Base-by-base conservation (phyloP, 2,329 filamentous ascomycete genomes). In the Ophioceras dolichostomum region DNA sequence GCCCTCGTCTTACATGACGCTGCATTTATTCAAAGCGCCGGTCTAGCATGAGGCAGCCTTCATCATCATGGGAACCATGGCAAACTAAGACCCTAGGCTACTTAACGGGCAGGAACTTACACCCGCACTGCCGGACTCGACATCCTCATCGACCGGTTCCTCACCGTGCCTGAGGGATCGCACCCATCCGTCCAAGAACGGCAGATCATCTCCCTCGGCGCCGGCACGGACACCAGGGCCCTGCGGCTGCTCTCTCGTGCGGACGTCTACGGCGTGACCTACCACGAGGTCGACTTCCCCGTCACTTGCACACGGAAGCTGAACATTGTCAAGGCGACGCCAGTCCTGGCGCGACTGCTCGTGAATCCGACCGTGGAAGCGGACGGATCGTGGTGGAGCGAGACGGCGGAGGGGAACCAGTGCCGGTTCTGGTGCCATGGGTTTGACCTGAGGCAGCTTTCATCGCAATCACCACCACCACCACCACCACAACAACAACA, bases 251-350 rank as follows among this genome's bases (percentile, higher is more conserved):
- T 83, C 41, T 59, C 72, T 8, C 54, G 61, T 13, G 55, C 62
- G 1, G 37, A 42, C 6, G 40, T 44, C 17, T 44, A 50, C 12
- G 50, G 57, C 10, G 57, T 94, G 14, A 55, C 81, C 40, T 98
- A 96, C 56, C 88, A 96, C 56, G 91, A 98, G 57, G 66, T 98
- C 39, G 91, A 98, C 57, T 96, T 96, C 50, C 70, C 82, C 1
- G 59, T 70, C 17, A 87, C 88, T 38, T 79, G 76, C n/a, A 53
- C 62, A 3, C 67, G 70, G 30, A 94, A 89, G 58, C 68, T 82
- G 31, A 57, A 57, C 37, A 61, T 61, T 3, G 60, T 70, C 6
- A 58, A 72, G 47, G 62, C 67, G 18, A 65, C 68, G 0, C 60
- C 66, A 0, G 40, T 42, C 2, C 50, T 72, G 28, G 53, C 57